Percentiles rank a stretch among this genome's conserved stretches.
Conservation (phyloP, 225 moss, liverwort and hornwort genomes). For the Thuidium tamariscinum region DNA sequence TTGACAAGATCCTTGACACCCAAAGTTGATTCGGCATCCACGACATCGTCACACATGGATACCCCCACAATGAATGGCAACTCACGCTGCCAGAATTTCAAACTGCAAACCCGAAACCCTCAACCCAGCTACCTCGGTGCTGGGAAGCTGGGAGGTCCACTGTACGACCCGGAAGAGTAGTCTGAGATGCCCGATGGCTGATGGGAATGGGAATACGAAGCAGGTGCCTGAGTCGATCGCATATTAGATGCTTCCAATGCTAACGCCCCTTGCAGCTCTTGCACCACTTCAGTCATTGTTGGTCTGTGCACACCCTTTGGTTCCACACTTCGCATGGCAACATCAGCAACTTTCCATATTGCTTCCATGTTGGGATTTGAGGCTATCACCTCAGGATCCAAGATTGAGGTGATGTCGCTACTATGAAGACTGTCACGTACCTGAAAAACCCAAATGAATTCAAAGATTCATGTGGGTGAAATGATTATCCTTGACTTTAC, state of each 20-base stretch:
- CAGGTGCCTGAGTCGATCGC: neutral
- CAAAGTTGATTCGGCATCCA: no score
- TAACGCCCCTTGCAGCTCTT: neutral
- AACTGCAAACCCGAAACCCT: no score
- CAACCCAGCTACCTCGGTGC: neutral
- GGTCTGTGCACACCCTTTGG: neutral
- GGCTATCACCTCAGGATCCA: constrained; percentile 9
- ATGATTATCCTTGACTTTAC: no score
- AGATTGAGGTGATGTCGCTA: constrained; percentile 15
- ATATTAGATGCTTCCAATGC: neutral
- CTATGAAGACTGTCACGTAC: neutral
- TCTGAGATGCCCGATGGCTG: neutral
- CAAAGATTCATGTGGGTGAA: no score
- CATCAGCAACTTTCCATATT: constrained; percentile 37
- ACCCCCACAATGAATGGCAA: no score
- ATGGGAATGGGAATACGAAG: accelerated
- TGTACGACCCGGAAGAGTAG: neutral
- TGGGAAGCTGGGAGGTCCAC: neutral
- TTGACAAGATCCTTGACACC: no score
- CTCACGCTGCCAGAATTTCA: neutral
- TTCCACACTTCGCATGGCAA: constrained; percentile 36
- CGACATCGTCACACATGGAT: no score
- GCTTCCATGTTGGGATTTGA: neutral
- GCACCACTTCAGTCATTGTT: neutral
- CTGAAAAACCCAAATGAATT: neutral